Evolutionary conservation across 495 filamentous ascomycete species (phyloP).

Genomic region (Aspergillus asperescens): DNA sequence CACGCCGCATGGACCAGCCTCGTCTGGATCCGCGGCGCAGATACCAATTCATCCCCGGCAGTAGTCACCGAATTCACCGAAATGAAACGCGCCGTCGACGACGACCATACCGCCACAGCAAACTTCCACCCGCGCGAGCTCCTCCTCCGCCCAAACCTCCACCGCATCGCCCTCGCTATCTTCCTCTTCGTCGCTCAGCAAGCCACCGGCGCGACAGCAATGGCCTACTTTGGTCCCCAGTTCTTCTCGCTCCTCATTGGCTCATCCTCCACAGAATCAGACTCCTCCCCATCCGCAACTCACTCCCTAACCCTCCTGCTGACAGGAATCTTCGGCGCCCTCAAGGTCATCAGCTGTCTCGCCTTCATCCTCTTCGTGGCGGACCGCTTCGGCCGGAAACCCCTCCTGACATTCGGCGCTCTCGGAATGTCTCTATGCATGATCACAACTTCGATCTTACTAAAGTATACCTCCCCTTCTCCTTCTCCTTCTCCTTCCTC

Average conservation of each 20-base stretch:
- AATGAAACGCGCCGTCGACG: slow-evolving; percentile 40
- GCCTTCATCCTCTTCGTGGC: slow-evolving; percentile 51
- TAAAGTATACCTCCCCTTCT: slow-evolving; percentile 41
- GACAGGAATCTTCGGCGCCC: slow-evolving; percentile 48
- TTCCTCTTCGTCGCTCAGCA: slow-evolving; percentile 45
- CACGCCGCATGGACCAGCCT: slow-evolving; percentile 43
- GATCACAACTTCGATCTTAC: slow-evolving; percentile 51
- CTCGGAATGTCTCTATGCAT: slow-evolving; percentile 49
- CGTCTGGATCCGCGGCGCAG: slow-evolving; percentile 44
- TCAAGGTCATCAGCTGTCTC: slow-evolving; percentile 47
- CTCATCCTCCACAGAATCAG: background rate
- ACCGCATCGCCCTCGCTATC: slow-evolving; percentile 36
- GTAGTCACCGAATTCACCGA: slow-evolving; percentile 36
- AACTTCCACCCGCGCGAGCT: slow-evolving; percentile 40
- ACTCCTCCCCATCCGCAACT: background rate
- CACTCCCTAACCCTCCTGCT: slow-evolving; percentile 31
- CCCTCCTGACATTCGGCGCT: slow-evolving; percentile 48
- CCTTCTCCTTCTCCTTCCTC: background rate
- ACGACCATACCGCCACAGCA: slow-evolving; percentile 38
- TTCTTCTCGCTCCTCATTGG: slow-evolving; percentile 53
- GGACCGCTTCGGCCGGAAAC: slow-evolving; percentile 51
- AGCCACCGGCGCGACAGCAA: slow-evolving; percentile 48
- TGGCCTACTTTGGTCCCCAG: slow-evolving; percentile 50
- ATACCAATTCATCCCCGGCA: slow-evolving; percentile 25
- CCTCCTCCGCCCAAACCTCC: slow-evolving; percentile 37